Percentiles rank a stretch among this genome's conserved stretches.
These are phyloP conservation scores for Suillus cothurnatus DNA, from an alignment of 768 basidiomycete genomes.

Conservation along the genomic window DNA sequence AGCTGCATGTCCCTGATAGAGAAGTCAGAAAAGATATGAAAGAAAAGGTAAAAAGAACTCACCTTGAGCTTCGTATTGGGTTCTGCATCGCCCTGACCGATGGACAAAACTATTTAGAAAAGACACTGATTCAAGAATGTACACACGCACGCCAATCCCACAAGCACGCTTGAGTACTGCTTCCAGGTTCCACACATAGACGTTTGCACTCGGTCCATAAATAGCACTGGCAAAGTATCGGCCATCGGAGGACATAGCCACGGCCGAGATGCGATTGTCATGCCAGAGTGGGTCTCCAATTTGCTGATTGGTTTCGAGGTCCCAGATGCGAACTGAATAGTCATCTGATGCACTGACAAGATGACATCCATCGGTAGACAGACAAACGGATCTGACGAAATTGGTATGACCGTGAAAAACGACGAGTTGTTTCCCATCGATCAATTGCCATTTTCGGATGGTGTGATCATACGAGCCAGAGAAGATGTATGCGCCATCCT, in stretches of 20 bases:
- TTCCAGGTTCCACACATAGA: constrained; percentile 82
- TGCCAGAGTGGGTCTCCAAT: constrained; percentile 59
- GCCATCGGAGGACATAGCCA: constrained; percentile 82
- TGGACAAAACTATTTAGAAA: background rate
- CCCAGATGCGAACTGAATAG: constrained; percentile 3
- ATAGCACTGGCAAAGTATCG: constrained; percentile 72
- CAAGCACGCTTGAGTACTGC: background rate
- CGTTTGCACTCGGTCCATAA: constrained; percentile 63
- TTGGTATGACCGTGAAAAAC: background rate
- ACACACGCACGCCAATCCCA: background rate
- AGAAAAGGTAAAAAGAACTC: background rate
- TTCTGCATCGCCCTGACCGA: background rate
- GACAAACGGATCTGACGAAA: background rate
- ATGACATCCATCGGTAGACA: background rate
- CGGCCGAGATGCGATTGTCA: constrained; percentile 71
- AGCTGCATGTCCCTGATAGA: background rate
- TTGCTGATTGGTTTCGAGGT: background rate
- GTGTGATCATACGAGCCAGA: background rate
- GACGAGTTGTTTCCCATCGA: background rate
- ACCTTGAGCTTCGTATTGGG: background rate
- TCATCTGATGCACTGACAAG: background rate
- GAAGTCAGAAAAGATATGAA: background rate
- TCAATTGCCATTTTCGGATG: background rate
- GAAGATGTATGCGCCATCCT: constrained; percentile 1
- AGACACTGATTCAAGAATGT: background rate